Percentiles rank a stretch among this genome's conserved stretches.
Evolutionary conservation across 2,329 filamentous ascomycete species (phyloP).

Genomic region (Aspergillus eucalypticola): DNA sequence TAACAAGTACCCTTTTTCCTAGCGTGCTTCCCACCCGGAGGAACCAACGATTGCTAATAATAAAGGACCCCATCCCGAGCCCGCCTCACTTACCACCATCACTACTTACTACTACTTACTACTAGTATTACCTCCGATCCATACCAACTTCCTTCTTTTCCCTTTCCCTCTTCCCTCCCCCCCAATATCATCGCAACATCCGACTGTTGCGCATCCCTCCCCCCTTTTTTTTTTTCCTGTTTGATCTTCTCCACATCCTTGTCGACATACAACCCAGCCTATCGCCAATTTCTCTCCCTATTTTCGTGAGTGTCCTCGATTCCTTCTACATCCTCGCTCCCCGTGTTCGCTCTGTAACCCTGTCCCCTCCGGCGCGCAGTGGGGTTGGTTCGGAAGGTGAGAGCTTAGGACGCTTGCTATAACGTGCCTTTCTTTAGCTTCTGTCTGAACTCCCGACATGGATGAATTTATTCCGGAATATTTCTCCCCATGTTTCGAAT

Average conservation of each 20-base stretch:
- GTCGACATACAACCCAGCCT: not conserved
- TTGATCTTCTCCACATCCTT: not conserved
- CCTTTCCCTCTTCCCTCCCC: not conserved
- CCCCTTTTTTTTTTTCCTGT: not conserved
- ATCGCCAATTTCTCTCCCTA: not conserved
- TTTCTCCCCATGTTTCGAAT: not conserved
- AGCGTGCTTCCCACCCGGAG: not conserved
- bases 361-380: slow-evolving; percentile 3
- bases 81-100: not conserved
- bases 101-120: not conserved
- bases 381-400: not conserved
- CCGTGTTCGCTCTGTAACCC: not conserved
- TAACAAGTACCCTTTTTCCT: not conserved
- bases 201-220: not conserved
- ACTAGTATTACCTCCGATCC: not conserved
- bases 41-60: slow-evolving; percentile 1
- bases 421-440: not conserved
- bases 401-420: slow-evolving; percentile 2
- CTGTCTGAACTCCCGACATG: not conserved
- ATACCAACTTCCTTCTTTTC: not conserved
- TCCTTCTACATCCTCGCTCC: not conserved
- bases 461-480: not conserved
- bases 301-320: not conserved
- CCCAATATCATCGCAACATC: not conserved
- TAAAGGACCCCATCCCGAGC: not conserved